Percentiles rank a stretch among this genome's conserved stretches.
These are phyloP conservation scores for Ustilago hordei DNA, from an alignment of 1,284 basidiomycete genomes.

Conservation along the genomic window DNA sequence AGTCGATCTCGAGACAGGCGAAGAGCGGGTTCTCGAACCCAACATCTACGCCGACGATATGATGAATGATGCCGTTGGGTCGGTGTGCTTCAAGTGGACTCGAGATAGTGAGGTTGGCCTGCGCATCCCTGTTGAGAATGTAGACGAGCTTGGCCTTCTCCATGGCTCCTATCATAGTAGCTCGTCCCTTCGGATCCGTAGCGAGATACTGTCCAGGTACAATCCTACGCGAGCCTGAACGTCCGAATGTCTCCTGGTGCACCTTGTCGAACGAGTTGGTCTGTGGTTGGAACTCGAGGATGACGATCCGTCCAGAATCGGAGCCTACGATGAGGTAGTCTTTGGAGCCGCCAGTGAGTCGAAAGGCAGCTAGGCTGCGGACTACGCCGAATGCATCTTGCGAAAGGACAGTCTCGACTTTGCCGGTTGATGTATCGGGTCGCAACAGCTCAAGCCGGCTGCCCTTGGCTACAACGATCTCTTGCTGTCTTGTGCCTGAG, in stretches of 20 bases:
- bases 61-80: constrained; percentile 63
- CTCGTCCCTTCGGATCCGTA: constrained; percentile 67
- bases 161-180: constrained; percentile 66
- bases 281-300: constrained; percentile 63
- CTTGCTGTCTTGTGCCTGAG: constrained; percentile 65
- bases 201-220: constrained; percentile 68
- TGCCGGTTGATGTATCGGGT: constrained; percentile 62
- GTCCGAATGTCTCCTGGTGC: constrained; percentile 67
- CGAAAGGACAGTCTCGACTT: constrained; percentile 49
- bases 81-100: constrained; percentile 68
- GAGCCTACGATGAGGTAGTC: constrained; percentile 68
- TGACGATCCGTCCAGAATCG: constrained; percentile 66
- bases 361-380: constrained; percentile 64
- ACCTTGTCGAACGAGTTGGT: constrained; percentile 60
- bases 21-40: constrained; percentile 69
- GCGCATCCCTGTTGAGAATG: constrained; percentile 66
- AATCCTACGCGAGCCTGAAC: constrained; percentile 65
- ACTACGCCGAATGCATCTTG: constrained; percentile 65
- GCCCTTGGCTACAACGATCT: constrained; percentile 64
- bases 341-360: constrained; percentile 61
- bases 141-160: constrained; percentile 69
- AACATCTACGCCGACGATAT: constrained; percentile 67
- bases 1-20: constrained; percentile 68
- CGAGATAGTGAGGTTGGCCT: constrained; percentile 68
- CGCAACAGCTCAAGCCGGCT: constrained; percentile 62